A percentile compares a stretch with the other conserved stretches of the same genome.
phyloP scores from a whole-genome alignment of 2,329 filamentous ascomycete species.

The Zymoseptoria ardabiliae region DNA sequence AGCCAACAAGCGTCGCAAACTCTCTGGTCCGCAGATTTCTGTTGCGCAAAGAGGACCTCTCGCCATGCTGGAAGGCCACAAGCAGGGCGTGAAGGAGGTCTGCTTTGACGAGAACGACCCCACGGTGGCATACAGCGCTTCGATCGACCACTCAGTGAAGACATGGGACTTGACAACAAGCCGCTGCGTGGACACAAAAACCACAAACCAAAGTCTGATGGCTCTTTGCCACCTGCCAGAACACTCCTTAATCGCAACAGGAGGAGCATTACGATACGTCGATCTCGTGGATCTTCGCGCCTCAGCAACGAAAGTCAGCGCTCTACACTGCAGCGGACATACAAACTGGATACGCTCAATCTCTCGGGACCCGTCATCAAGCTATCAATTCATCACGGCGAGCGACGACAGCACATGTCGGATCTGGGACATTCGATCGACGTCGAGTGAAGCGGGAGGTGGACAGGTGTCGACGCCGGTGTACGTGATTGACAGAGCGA shows the following conservation, averaged over 20 bases:
- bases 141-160: conserved; percentile 81
- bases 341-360: conserved; percentile 63
- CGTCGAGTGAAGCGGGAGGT: conserved; percentile 42
- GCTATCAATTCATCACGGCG: conserved; percentile 71
- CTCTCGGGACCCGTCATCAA: conserved; percentile 56
- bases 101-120: conserved; percentile 78
- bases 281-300: conserved; percentile 86
- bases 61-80: conserved; percentile 64
- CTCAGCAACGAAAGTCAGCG: conserved; percentile 65
- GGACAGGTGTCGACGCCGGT: conserved; percentile 57
- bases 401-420: conserved; percentile 87
- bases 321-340: conserved; percentile 88
- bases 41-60: conserved; percentile 70
- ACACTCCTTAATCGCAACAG: conserved; percentile 59
- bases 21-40: conserved; percentile 38
- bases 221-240: conserved; percentile 67
- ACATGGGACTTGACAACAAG: conserved; percentile 86
- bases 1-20: conserved; percentile 71
- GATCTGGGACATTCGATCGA: conserved; percentile 84
- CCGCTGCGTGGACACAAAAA: conserved; percentile 69
- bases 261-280: conserved; percentile 78
- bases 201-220: conserved; percentile 75
- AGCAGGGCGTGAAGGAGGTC: conserved; percentile 66
- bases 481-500: conserved; percentile 73
- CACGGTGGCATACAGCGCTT: conserved; percentile 85